Conservation (phyloP, 768 basidiomycete genomes). For the Artomyces pyxidatus region DNA sequence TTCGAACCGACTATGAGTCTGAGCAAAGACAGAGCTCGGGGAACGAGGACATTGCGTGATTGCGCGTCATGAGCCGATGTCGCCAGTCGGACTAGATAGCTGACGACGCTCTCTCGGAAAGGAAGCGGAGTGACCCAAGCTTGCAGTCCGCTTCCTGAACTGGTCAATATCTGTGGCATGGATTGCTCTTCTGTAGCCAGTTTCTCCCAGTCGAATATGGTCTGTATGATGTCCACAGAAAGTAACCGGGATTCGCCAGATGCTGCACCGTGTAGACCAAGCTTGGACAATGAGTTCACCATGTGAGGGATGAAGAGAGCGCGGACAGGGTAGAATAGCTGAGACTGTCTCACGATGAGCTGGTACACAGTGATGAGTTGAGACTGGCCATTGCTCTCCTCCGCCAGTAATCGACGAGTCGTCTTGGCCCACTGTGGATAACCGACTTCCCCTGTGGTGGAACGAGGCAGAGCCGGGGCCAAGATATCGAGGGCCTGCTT, state of each 20-base stretch:
- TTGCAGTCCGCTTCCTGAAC: no score
- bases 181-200: slow-evolving; percentile 28
- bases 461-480: slow-evolving; percentile 68
- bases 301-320: slow-evolving; percentile 91
- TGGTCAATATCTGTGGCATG: not conserved
- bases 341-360: slow-evolving; percentile 83
- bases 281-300: slow-evolving; percentile 79
- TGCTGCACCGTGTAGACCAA: slow-evolving; percentile 70
- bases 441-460: slow-evolving; percentile 48
- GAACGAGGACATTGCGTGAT: slow-evolving; percentile 37
- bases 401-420: slow-evolving; percentile 76
- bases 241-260: slow-evolving; percentile 76
- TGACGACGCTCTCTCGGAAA: slow-evolving; percentile 86
- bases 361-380: slow-evolving; percentile 82
- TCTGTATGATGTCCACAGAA: slow-evolving; percentile 85
- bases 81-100: slow-evolving; percentile 89
- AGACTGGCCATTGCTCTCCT: slow-evolving; percentile 68
- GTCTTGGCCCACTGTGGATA: slow-evolving; percentile 78
- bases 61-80: slow-evolving; percentile 57
- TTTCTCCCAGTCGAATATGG: slow-evolving; percentile 93
- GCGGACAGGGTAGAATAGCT: slow-evolving; percentile 89
- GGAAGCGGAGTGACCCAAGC: slow-evolving; percentile 70
- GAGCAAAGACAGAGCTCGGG: slow-evolving; percentile 58
- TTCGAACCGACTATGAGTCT: slow-evolving; percentile 72
- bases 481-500: slow-evolving; percentile 84